phyloP scores from a whole-genome alignment of 352 stramenopile genomes.

The Globisporangium yorkense region DNA sequence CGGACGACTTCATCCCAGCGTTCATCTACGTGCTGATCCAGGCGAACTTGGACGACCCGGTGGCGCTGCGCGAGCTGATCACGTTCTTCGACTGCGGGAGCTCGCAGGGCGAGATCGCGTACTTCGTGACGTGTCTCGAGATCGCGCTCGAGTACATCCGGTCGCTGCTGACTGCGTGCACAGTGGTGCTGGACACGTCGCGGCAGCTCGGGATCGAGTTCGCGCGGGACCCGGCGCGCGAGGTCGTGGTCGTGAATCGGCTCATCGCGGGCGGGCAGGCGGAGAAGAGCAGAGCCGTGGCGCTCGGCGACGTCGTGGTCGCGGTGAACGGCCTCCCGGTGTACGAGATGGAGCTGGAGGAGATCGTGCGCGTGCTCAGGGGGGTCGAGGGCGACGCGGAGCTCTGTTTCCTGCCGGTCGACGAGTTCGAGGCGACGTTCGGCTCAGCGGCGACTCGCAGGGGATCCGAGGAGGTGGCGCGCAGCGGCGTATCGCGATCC shows the following conservation, averaged over 20 bases:
- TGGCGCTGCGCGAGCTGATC: slow-evolving; percentile 75
- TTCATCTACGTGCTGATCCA: slow-evolving; percentile 88
- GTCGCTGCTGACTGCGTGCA: slow-evolving; percentile 76
- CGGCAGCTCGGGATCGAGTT: slow-evolving; percentile 79
- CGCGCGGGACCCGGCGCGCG: slow-evolving; percentile 32
- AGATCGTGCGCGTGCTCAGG: slow-evolving; percentile 71
- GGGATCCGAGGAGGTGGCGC: slow-evolving; percentile 18
- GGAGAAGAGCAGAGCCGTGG: slow-evolving; percentile 48
- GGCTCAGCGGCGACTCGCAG: slow-evolving; percentile 21
- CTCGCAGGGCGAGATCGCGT: slow-evolving; percentile 72
- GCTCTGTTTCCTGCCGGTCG: slow-evolving; percentile 72
- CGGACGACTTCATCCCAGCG: slow-evolving; percentile 81
- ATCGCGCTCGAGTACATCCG: slow-evolving; percentile 87
- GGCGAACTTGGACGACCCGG: slow-evolving; percentile 53
- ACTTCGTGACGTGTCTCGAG: slow-evolving; percentile 85
- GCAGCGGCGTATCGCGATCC: slow-evolving; percentile 10
- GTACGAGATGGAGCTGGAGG: slow-evolving; percentile 71
- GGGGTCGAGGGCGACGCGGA: slow-evolving; percentile 66
- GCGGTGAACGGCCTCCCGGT: slow-evolving; percentile 76
- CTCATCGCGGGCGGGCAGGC: slow-evolving; percentile 58
- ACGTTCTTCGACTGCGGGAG: slow-evolving; percentile 68
- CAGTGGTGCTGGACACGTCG: slow-evolving; percentile 62
- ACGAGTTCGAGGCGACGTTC: slow-evolving; percentile 68
- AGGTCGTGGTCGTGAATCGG: slow-evolving; percentile 55
- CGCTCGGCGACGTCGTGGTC: slow-evolving; percentile 67